Conservation (phyloP, 78 protist genomes). For the Dictyostelium capitatum region DNA sequence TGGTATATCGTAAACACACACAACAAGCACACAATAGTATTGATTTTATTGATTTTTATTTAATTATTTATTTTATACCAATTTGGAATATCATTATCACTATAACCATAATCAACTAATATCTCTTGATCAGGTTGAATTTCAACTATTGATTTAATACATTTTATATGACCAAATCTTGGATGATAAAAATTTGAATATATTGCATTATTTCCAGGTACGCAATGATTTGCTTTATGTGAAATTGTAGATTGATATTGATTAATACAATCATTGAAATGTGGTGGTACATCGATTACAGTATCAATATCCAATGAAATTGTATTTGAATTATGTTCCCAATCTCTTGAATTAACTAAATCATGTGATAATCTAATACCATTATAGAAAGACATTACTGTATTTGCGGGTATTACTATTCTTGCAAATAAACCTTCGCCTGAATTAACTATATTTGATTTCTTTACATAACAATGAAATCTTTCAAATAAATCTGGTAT, state of each 20-base stretch:
- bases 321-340: conserved; percentile 75
- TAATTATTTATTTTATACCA: conserved; percentile 33
- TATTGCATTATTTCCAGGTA: conserved; percentile 29
- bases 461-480: conserved; percentile 29
- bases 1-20: no score
- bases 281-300: conserved; percentile 79
- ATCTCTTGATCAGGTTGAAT: conserved; percentile 70
- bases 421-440: conserved; percentile 75
- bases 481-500: conserved; percentile 31
- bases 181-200: conserved; percentile 64
- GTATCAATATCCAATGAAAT: conserved; percentile 63
- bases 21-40: no score
- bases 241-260: conserved; percentile 59
- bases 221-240: conserved; percentile 83
- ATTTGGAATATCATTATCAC: conserved; percentile 47
- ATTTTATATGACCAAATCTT: conserved; percentile 81
- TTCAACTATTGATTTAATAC: conserved; percentile 32
- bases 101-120: conserved; percentile 73
- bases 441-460: conserved; percentile 9
- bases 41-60: no score
- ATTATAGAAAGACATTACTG: conserved; percentile 62
- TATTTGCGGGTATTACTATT: conserved; percentile 35
- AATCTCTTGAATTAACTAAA: conserved; percentile 9
- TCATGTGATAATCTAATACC: conserved; percentile 65
- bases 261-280: not conserved